Base-by-base conservation (phyloP, 805 yeast species). In the Candida tibetensis region DNA sequence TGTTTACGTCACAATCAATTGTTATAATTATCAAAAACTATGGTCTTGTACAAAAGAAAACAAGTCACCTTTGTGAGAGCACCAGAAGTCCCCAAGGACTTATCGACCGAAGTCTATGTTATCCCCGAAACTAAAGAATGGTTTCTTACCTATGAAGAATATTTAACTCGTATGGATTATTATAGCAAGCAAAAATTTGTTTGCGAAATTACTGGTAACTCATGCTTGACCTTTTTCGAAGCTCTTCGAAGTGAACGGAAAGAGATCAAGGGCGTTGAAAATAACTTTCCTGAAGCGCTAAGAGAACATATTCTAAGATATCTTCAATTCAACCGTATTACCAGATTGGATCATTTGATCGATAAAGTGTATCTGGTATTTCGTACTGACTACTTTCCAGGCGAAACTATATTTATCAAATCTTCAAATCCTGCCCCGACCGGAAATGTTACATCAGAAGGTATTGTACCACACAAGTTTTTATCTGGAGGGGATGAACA, bases 171-270 rank as follows among this genome's bases (percentile, higher is more conserved):
- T 39, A 63, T 85, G 69, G 88, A 85, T 57, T 85, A 82, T 60
- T 85, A 85, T 58, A 74, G 74, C 42, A 71, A 76, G 35, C 80
- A 79, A 48, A 85, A 87, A 58, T 93, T 93, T 63, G 93, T 89
- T 9, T 93, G 98, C 66, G 99, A 93, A 62, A 84, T 91, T 34
- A 87, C 97, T 0, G 99, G 99, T 10, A 86, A 88, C 52, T 83
- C 96, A 13, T 84, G 95, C 52, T 72, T 91, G 41, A 87, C 96
- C 1, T 93, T 77, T 58, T 90, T 90, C 58, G 95, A 93, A 53
- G 99, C 98, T 0, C 71, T 78, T 31, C 78, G 79, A 37, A 80
- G 85, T 42, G 99, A 91, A 64, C 74, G 42, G 33, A 60, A 53
- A 40, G 79, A 53, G 52, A 70, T 76, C 45, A 68, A 65, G 38